Conservation (phyloP, 441 rosid species). For the Sinapis alba region DNA sequence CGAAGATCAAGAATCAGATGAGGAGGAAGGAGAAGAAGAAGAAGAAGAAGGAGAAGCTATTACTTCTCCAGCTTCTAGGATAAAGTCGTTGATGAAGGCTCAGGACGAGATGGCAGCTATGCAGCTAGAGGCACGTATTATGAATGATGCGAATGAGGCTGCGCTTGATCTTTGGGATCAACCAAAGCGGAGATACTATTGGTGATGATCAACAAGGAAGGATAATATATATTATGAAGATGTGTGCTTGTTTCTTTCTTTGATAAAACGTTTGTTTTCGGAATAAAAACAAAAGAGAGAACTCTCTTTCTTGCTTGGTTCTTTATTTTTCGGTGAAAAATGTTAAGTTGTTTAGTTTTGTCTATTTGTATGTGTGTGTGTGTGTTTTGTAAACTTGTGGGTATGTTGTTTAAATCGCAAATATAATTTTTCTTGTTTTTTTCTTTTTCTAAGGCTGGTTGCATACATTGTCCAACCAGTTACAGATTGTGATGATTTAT, state of each 20-base stretch:
- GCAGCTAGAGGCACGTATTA: slow-evolving; percentile 3
- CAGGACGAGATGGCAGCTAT: background rate
- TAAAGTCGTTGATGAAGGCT: background rate
- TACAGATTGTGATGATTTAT: background rate
- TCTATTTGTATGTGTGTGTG: background rate
- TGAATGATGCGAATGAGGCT: background rate
- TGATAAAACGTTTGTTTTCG: background rate
- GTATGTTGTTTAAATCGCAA: background rate
- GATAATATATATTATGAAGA: background rate
- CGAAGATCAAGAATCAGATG: background rate
- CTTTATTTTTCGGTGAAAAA: no score
- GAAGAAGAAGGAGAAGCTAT: background rate
- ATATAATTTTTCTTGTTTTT: no score
- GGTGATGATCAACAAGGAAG: no score
- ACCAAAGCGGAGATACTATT: background rate
- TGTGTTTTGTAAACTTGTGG: background rate
- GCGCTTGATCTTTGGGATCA: slow-evolving; percentile 1
- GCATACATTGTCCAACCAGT: background rate
- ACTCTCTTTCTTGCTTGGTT: background rate
- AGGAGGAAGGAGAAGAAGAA: background rate
- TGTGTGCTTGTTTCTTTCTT: background rate
- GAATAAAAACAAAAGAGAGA: background rate
- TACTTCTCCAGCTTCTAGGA: slow-evolving; percentile 1
- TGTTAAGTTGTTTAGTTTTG: no score
- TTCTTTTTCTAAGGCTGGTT: background rate